A percentile compares a stretch with the other conserved stretches of the same genome.
phyloP scores from a whole-genome alignment of 805 yeast species.

The Candida michaelii region DNA sequence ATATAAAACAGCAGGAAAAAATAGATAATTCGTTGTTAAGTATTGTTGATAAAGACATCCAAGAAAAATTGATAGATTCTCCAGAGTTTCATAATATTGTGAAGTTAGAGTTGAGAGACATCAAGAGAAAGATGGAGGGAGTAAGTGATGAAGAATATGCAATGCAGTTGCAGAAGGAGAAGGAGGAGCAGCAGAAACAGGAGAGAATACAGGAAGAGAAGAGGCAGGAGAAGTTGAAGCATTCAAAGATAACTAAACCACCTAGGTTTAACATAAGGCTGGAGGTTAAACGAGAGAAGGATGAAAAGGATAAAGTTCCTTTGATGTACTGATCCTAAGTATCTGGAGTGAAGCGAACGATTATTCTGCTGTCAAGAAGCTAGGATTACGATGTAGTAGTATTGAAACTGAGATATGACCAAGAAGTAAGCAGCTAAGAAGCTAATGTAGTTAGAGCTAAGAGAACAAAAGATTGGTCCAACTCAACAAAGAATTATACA shows the following conservation, averaged over 20 bases:
- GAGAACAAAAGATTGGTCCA: too few relatives aligned
- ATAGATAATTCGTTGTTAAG: constrained; percentile 25
- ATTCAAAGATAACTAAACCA: constrained; percentile 32
- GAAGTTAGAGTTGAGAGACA: constrained; percentile 32
- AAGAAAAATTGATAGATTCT: constrained; percentile 43
- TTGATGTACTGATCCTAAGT: constrained; percentile 23
- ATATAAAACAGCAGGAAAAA: not conserved
- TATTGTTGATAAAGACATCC: constrained; percentile 45
- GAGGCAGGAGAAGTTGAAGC: constrained; percentile 11
- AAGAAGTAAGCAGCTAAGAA: too few relatives aligned
- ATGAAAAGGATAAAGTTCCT: constrained; percentile 8
- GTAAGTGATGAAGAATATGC: constrained; percentile 42
- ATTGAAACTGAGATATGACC: too few relatives aligned
- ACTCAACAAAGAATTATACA: too few relatives aligned
- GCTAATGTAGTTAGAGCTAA: too few relatives aligned
- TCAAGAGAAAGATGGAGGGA: constrained; percentile 31
- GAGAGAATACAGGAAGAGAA: constrained; percentile 13
- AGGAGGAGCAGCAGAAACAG: constrained; percentile 13
- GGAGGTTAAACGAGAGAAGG: not conserved
- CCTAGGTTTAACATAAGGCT: constrained; percentile 22
- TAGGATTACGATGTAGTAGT: too few relatives aligned
- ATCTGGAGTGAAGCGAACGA: too few relatives aligned
- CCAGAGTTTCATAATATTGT: constrained; percentile 38
- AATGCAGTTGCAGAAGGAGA: constrained; percentile 17
- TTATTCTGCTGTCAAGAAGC: too few relatives aligned